phyloP scores from a whole-genome alignment of 129 eudicot species.

The Dittrichia graveolens region DNA sequence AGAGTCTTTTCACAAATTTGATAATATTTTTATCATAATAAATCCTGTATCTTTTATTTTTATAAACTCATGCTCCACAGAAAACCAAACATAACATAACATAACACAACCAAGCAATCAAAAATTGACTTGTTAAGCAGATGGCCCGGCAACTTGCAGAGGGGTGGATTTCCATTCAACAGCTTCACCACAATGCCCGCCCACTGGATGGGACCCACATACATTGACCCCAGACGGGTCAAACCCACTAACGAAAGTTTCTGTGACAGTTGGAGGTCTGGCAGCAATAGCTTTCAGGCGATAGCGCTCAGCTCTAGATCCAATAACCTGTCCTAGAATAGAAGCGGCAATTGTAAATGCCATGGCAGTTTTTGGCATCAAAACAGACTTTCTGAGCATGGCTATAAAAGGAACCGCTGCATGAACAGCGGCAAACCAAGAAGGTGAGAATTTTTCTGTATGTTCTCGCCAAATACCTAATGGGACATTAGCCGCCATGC shows the following conservation, averaged over 20 bases:
- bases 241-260: conserved; percentile 26
- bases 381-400: conserved; percentile 80
- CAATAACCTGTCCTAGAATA: conserved; percentile 91
- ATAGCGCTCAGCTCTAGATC: conserved; percentile 90
- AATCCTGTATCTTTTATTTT: conserved; percentile 13
- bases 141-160: conserved; percentile 48
- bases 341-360: conserved; percentile 96
- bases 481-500: conserved; percentile 93
- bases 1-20: conserved; percentile 32
- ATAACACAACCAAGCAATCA: conserved; percentile 14
- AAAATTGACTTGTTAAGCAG: conserved; percentile 34
- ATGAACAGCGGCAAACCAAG: conserved; percentile 96
- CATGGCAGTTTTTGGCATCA: conserved; percentile 98
- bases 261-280: conserved; percentile 3
- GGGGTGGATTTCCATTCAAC: conserved; percentile 55
- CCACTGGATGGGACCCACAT: conserved; percentile 20
- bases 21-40: conserved; percentile 14
- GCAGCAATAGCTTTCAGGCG: conserved; percentile 66
- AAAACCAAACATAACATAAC: conserved; percentile 13
- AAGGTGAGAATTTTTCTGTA: conserved; percentile 84
- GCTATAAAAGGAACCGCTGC: conserved; percentile 98
- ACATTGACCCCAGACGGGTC: conserved; percentile 25
- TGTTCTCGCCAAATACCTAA: conserved; percentile 96
- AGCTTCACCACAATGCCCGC: conserved; percentile 54
- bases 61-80: conserved; percentile 24